These are phyloP conservation scores for Gastrolobium bilobum DNA, from an alignment of 306 rosid species.

Conservation along the genomic window DNA sequence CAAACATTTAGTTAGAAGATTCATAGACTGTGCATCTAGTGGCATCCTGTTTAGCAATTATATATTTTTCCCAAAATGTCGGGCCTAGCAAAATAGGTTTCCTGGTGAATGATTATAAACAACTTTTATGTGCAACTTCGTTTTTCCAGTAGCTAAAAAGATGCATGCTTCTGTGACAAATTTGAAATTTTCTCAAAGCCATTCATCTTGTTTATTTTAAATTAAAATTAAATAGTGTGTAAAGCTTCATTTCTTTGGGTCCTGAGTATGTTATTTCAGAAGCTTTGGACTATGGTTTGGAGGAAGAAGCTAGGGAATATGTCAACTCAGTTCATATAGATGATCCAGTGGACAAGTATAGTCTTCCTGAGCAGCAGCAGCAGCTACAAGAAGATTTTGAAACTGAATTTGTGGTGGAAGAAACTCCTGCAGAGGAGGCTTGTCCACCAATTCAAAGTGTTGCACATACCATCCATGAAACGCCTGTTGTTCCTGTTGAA, in stretches of 20 bases:
- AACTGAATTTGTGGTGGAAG: slow-evolving; percentile 83
- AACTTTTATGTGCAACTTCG: neutral
- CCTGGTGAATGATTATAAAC: neutral
- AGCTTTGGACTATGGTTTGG: slow-evolving; percentile 80
- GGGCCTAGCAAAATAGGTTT: slow-evolving; percentile 10
- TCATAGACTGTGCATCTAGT: neutral
- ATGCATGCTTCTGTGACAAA: neutral
- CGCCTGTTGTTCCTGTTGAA: slow-evolving; percentile 61
- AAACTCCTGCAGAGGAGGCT: slow-evolving; percentile 71
- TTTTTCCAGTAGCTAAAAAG: neutral
- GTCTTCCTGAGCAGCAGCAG: slow-evolving; percentile 86
- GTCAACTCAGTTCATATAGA: slow-evolving; percentile 75
- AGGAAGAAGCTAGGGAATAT: slow-evolving; percentile 87
- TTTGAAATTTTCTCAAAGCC: neutral
- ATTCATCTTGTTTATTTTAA: neutral
- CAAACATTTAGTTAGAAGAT: slow-evolving; percentile 22
- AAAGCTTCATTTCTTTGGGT: neutral
- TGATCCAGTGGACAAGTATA: slow-evolving; percentile 86
- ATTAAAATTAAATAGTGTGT: neutral
- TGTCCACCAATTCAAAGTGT: slow-evolving; percentile 59
- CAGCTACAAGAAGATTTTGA: slow-evolving; percentile 68
- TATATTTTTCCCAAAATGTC: neutral
- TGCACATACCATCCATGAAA: slow-evolving; percentile 60
- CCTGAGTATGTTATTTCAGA: slow-evolving; percentile 49
- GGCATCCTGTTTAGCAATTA: neutral